phyloP scores from a whole-genome alignment of 495 filamentous ascomycete species.

The Polyplosphaeria fusca region DNA sequence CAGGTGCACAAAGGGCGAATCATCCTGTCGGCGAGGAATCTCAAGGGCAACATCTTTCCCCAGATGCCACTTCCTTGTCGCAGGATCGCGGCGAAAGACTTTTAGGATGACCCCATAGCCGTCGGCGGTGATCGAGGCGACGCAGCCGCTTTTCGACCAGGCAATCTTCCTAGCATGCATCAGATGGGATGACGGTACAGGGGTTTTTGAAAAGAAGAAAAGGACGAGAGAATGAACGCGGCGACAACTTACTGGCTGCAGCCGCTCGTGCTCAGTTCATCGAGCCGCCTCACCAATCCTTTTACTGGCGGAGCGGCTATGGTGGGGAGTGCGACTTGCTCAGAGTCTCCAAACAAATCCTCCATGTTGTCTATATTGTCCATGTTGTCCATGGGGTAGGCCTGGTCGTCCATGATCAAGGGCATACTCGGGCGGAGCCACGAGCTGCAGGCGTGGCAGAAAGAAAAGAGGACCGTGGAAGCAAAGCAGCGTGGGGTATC shows the following conservation, averaged over 20 bases:
- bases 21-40: slow-evolving; percentile 49
- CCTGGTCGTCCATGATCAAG: slow-evolving; percentile 65
- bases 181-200: not conserved
- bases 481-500: not conserved
- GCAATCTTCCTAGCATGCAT: slow-evolving; percentile 69
- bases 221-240: not conserved
- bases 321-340: slow-evolving; percentile 51
- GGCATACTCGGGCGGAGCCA: slow-evolving; percentile 11
- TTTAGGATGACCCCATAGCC: slow-evolving; percentile 65
- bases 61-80: slow-evolving; percentile 74
- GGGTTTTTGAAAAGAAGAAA: not conserved
- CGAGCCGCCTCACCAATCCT: slow-evolving; percentile 67
- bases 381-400: slow-evolving; percentile 63
- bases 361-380: too few species aligned
- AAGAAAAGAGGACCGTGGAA: not conserved
- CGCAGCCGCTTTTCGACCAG: slow-evolving; percentile 86
- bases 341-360: slow-evolving; percentile 73
- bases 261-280: slow-evolving; percentile 73
- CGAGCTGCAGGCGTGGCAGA: not conserved
- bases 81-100: slow-evolving; percentile 65
- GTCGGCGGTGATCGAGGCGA: slow-evolving; percentile 76
- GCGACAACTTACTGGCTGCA: slow-evolving; percentile 71
- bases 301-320: slow-evolving; percentile 52
- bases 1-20: slow-evolving; percentile 66
- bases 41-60: slow-evolving; percentile 55